Percentiles rank a stretch among this genome's conserved stretches.
Conservation (phyloP, 495 filamentous ascomycete genomes). For the Melanomma pulvis-pyrius region DNA sequence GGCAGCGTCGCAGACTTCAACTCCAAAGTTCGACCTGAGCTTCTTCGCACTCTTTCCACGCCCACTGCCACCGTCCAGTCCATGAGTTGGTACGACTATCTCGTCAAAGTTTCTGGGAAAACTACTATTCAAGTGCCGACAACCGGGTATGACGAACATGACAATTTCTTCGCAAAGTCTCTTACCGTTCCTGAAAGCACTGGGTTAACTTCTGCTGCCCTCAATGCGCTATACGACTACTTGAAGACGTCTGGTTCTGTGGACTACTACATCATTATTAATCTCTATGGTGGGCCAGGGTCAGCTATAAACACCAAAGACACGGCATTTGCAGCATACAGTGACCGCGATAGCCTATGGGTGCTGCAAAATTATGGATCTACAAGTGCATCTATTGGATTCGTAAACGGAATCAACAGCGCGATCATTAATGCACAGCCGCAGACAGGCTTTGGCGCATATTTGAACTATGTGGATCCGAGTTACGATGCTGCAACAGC, state of each 20-base stretch:
- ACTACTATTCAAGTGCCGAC: constrained; percentile 35
- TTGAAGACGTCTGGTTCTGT: constrained; percentile 13
- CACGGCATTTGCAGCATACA: constrained; percentile 48
- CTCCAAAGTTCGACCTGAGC: constrained; percentile 13
- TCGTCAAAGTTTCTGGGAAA: constrained; percentile 10
- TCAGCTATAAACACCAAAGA: constrained; percentile 23
- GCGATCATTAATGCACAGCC: constrained; percentile 40
- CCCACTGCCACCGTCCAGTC: constrained; percentile 13
- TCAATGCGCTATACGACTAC: constrained; percentile 54
- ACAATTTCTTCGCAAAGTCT: constrained; percentile 58
- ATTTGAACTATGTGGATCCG: constrained; percentile 74
- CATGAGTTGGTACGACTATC: constrained; percentile 10
- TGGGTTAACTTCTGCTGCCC: constrained; percentile 45
- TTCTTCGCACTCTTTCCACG: constrained; percentile 20
- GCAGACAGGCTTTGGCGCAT: constrained; percentile 47
- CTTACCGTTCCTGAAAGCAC: constrained; percentile 39
- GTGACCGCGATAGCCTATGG: constrained; percentile 51
- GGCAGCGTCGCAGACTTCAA: constrained; percentile 20
- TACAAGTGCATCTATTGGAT: constrained; percentile 45
- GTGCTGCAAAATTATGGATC: constrained; percentile 35
- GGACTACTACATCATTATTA: constrained; percentile 23
- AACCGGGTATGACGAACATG: constrained; percentile 41
- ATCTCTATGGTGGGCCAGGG: constrained; percentile 27
- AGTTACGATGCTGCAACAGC: constrained; percentile 51
- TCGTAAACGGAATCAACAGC: constrained; percentile 49